A percentile compares a stretch with the other conserved stretches of the same genome.
These are phyloP conservation scores for Ustilago tritici DNA, from an alignment of 1,284 basidiomycete genomes.

Conservation along the genomic window DNA sequence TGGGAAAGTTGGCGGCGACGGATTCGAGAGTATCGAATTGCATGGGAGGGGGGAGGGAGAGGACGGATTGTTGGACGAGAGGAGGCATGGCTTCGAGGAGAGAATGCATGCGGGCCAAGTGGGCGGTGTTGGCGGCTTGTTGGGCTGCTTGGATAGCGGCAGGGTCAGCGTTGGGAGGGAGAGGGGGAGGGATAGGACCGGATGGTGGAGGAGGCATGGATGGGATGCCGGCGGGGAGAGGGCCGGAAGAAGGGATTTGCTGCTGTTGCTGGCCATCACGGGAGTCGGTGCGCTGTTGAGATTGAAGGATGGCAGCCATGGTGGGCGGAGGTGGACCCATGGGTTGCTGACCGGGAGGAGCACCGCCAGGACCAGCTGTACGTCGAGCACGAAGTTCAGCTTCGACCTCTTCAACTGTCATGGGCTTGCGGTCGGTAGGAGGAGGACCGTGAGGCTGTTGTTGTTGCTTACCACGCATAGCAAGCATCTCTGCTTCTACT, in stretches of 20 bases:
- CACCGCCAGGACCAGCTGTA: not conserved
- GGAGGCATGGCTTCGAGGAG: constrained; percentile 64
- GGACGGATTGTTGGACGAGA: constrained; percentile 60
- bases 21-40: constrained; percentile 66
- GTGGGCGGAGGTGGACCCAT: constrained; percentile 6
- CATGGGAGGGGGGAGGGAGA: constrained; percentile 64
- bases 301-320: constrained; percentile 33
- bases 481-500: constrained; percentile 70
- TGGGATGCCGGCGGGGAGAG: constrained; percentile 14
- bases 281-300: constrained; percentile 34
- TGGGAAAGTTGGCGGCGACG: constrained; percentile 60
- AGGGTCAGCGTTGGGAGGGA: constrained; percentile 29
- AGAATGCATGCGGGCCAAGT: constrained; percentile 64
- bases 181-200: constrained; percentile 24
- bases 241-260: constrained; percentile 4
- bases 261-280: not conserved
- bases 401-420: constrained; percentile 92
- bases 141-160: constrained; percentile 47
- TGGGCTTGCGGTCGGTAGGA: constrained; percentile 71
- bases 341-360: constrained; percentile 13
- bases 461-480: constrained; percentile 43
- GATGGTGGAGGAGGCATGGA: constrained; percentile 23
- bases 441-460: constrained; percentile 25
- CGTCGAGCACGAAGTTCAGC: constrained; percentile 75
- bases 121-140: constrained; percentile 53